phyloP scores from a whole-genome alignment of 1,284 basidiomycete genomes.

The Cutaneotrichosporon sp. region DNA sequence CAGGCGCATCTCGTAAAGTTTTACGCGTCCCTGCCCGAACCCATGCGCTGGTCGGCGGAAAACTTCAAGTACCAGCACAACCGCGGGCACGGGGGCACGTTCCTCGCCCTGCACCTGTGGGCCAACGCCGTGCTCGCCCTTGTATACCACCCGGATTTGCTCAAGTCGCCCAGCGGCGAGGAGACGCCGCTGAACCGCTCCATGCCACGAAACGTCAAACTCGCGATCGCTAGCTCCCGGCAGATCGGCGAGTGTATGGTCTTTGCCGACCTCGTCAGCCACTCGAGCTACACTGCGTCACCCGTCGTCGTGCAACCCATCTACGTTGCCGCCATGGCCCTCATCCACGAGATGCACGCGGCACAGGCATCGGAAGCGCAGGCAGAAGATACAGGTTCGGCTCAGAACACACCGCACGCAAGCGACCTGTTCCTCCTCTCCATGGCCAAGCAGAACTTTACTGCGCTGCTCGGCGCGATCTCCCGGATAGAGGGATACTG shows the following conservation, averaged over 20 bases:
- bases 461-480: slow-evolving; percentile 40
- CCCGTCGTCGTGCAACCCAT: slow-evolving; percentile 43
- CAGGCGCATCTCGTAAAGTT: slow-evolving; percentile 48
- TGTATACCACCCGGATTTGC: slow-evolving; percentile 50
- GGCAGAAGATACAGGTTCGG: neutral
- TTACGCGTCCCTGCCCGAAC: slow-evolving; percentile 44
- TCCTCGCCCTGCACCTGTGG: slow-evolving; percentile 40
- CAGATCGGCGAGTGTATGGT: slow-evolving; percentile 50
- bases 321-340: slow-evolving; percentile 45
- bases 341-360: slow-evolving; percentile 47
- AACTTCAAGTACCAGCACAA: slow-evolving; percentile 49
- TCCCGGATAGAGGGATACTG: slow-evolving; percentile 47
- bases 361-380: slow-evolving; percentile 13
- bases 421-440: slow-evolving; percentile 44
- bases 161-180: slow-evolving; percentile 44
- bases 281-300: slow-evolving; percentile 30
- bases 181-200: slow-evolving; percentile 47
- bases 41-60: slow-evolving; percentile 46
- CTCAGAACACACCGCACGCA: slow-evolving; percentile 11
- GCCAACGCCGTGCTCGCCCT: slow-evolving; percentile 49
- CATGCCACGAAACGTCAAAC: slow-evolving; percentile 45
- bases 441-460: slow-evolving; percentile 46
- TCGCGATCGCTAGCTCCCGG: slow-evolving; percentile 45
- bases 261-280: slow-evolving; percentile 41
- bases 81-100: slow-evolving; percentile 44